Percentiles rank a stretch among this genome's conserved stretches.
Evolutionary conservation across 1,139 yeast species (phyloP).

Genomic region (Debaryomycetaceae sp.): DNA sequence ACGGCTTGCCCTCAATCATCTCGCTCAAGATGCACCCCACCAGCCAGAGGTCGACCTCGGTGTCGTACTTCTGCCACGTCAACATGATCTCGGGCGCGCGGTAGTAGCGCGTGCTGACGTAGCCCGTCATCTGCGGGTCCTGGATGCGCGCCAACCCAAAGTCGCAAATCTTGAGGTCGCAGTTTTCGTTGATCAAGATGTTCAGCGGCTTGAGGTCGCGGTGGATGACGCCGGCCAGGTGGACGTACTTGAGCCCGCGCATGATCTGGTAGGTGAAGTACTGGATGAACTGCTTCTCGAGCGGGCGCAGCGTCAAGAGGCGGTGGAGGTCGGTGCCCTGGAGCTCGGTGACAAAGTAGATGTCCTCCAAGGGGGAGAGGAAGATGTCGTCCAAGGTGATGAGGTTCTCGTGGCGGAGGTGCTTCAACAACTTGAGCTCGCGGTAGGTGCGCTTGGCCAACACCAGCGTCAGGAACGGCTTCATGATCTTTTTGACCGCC

Average conservation of each 20-base stretch:
- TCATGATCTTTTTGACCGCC: conserved; percentile 96
- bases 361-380: conserved; percentile 91
- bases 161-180: conserved; percentile 95
- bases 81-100: conserved; percentile 99
- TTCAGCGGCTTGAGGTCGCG: conserved; percentile 93
- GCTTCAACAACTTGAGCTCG: conserved; percentile 89
- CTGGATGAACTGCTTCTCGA: conserved; percentile 94
- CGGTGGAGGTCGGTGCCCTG: conserved; percentile 96
- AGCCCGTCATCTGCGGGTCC: conserved; percentile 99
- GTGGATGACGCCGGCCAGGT: conserved; percentile 95
- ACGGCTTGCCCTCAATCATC: conserved; percentile 98
- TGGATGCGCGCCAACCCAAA: conserved; percentile 95
- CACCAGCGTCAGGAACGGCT: conserved; percentile 92
- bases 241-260: conserved; percentile 91
- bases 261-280: conserved; percentile 92
- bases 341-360: conserved; percentile 92
- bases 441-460: conserved; percentile 95
- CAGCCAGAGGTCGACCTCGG: conserved; percentile 99
- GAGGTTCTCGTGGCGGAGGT: conserved; percentile 88
- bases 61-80: conserved; percentile 98
- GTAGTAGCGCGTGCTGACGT: conserved; percentile 93
- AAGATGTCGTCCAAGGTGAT: conserved; percentile 93
- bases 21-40: conserved; percentile 99
- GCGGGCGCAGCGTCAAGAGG: conserved; percentile 83
- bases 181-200: conserved; percentile 87